Conservation (phyloP, 371 early-diverging fungal species). For the Mortierella sp. region DNA sequence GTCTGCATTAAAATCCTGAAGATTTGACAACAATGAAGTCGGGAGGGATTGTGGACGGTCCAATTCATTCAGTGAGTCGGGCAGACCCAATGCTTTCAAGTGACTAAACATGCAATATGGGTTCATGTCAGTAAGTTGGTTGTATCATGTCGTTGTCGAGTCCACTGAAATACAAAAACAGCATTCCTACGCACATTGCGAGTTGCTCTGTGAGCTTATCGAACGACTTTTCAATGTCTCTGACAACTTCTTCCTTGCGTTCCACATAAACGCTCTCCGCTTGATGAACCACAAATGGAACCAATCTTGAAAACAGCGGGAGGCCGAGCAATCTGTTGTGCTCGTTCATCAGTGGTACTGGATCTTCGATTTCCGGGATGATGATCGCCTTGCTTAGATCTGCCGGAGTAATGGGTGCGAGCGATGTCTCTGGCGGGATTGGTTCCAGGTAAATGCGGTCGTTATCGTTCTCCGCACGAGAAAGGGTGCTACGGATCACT, state of each 20-base stretch:
- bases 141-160: no score
- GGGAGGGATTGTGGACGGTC: conserved; percentile 76
- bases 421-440: conserved; percentile 70
- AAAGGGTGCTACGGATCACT: conserved; percentile 65
- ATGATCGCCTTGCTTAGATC: conserved; percentile 65
- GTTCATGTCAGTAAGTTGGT: background rate
- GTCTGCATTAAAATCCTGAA: conserved; percentile 78
- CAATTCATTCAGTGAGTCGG: conserved; percentile 74
- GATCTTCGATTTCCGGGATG: conserved; percentile 57
- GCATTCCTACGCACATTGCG: conserved; percentile 56
- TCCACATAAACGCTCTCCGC: conserved; percentile 84
- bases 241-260: conserved; percentile 77
- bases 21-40: conserved; percentile 65
- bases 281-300: conserved; percentile 92
- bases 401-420: conserved; percentile 73
- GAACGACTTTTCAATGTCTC: conserved; percentile 69
- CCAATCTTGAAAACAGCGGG: conserved; percentile 84
- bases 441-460: conserved; percentile 87
- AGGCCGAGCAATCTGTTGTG: conserved; percentile 64
- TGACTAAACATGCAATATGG: conserved; percentile 54
- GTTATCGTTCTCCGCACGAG: conserved; percentile 88
- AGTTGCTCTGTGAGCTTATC: conserved; percentile 69
- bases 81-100: conserved; percentile 76
- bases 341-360: conserved; percentile 58
- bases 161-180: conserved; percentile 7